A percentile compares a stretch with the other conserved stretches of the same genome.
These are phyloP conservation scores for Penicillium sp. DNA, from an alignment of 2,329 filamentous ascomycete species.

Conservation along the genomic window DNA sequence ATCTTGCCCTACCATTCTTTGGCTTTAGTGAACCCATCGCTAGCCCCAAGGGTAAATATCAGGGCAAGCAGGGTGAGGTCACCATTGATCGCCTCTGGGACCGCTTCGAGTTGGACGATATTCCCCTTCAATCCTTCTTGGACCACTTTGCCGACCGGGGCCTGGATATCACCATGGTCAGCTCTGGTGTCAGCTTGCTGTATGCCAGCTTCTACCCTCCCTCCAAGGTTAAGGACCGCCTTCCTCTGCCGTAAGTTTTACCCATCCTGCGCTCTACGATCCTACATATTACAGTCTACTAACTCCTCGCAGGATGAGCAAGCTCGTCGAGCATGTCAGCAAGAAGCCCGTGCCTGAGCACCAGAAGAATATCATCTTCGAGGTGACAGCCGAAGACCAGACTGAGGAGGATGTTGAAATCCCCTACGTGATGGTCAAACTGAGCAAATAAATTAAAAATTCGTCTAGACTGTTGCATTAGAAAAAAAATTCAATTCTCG, in stretches of 20 bases:
- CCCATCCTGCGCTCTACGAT: not conserved
- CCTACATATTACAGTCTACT: conserved; percentile 20
- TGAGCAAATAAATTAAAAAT: conserved; percentile 48
- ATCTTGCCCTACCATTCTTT: conserved; percentile 94
- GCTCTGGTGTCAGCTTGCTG: conserved; percentile 92
- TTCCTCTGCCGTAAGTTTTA: conserved; percentile 66
- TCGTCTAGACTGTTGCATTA: conserved; percentile 4
- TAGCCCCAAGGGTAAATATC: conserved; percentile 89
- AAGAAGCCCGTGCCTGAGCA: conserved; percentile 90
- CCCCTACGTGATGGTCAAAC: conserved; percentile 90
- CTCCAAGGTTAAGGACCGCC: conserved; percentile 79
- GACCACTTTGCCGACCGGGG: conserved; percentile 80
- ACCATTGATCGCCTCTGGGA: conserved; percentile 97
- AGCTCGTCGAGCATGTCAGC: conserved; percentile 83
- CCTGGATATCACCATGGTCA: conserved; percentile 86
- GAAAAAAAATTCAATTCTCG: conserved; percentile 4
- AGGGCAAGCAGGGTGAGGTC: conserved; percentile 74
- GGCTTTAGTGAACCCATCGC: conserved; percentile 96
- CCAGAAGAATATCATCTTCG: conserved; percentile 94
- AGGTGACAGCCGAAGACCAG: conserved; percentile 88
- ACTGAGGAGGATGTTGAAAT: conserved; percentile 94
- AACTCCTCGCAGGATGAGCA: conserved; percentile 69
- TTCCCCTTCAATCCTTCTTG: conserved; percentile 82
- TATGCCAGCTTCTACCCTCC: conserved; percentile 92
- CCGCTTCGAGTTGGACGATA: conserved; percentile 85